A percentile compares a stretch with the other conserved stretches of the same genome.
Evolutionary conservation across 2,329 filamentous ascomycete species (phyloP).

Genomic region (Cladophialophora psammophila): DNA sequence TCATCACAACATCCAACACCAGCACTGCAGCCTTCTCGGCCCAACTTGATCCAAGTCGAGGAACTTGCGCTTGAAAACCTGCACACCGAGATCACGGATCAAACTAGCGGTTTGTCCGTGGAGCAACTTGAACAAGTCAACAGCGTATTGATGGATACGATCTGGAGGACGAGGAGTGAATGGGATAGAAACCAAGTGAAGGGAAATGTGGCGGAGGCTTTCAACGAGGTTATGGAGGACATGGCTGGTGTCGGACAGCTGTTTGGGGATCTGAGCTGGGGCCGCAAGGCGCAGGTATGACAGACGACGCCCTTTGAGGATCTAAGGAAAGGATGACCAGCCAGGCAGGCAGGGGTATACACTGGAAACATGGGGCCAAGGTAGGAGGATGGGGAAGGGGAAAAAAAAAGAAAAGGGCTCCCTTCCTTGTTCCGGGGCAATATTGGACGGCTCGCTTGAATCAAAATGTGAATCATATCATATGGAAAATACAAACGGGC

Average conservation of each 20-base stretch:
- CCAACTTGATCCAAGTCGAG: constrained; percentile 35
- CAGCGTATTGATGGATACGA: constrained; percentile 84
- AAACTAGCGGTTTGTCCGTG: constrained; percentile 79
- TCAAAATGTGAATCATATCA: background rate
- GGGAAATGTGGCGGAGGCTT: constrained; percentile 65
- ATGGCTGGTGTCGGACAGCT: constrained; percentile 41
- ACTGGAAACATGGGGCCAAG: background rate
- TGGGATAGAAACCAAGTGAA: constrained; percentile 84
- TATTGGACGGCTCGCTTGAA: background rate
- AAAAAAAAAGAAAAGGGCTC: background rate
- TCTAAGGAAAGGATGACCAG: background rate
- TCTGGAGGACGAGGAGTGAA: constrained; percentile 80
- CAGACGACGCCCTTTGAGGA: background rate
- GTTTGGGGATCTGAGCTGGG: constrained; percentile 36
- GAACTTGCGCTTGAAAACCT: constrained; percentile 27
- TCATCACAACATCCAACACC: constrained; percentile 11
- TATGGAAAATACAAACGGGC: background rate
- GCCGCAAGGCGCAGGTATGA: constrained; percentile 18
- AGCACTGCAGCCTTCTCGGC: constrained; percentile 18
- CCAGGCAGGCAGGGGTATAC: background rate
- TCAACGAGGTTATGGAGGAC: constrained; percentile 40
- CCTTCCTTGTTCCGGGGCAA: background rate
- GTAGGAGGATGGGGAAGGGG: background rate
- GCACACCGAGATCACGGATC: constrained; percentile 64
- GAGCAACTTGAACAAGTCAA: constrained; percentile 96